These are phyloP conservation scores for Canna indica DNA, from an alignment of 176 grass and related monocot genomes.

Conservation along the genomic window DNA sequence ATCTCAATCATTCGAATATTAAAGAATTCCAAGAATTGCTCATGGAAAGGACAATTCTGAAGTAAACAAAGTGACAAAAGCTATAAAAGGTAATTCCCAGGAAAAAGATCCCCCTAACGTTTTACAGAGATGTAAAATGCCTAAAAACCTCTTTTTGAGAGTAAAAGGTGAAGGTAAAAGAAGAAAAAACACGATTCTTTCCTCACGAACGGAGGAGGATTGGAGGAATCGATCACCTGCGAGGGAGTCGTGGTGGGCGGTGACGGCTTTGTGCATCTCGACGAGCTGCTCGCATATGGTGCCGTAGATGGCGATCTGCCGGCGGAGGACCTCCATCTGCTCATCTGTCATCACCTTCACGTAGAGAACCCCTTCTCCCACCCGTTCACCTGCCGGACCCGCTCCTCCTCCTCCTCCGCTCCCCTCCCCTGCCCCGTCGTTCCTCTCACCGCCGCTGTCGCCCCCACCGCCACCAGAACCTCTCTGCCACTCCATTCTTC, in stretches of 20 bases:
- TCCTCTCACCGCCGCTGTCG: not conserved
- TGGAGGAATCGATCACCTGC: conserved; percentile 1
- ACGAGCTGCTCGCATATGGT: conserved; percentile 21
- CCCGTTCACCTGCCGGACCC: not conserved
- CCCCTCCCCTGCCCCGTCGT: not conserved
- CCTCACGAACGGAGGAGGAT: too few species aligned
- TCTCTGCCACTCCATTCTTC: conserved; percentile 3
- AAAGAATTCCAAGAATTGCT: too few species aligned
- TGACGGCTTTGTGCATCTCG: conserved; percentile 18
- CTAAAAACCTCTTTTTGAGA: not conserved
- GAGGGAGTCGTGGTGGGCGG: conserved; percentile 4
- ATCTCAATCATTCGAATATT: too few species aligned
- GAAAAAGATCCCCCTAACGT: too few species aligned
- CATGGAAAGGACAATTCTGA: not conserved
- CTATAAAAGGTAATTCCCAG: too few species aligned
- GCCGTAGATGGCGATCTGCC: conserved; percentile 21
- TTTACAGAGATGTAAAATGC: too few species aligned
- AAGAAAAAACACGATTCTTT: not conserved
- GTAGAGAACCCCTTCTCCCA: conserved; percentile 7
- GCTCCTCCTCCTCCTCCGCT: not conserved
- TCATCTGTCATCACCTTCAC: conserved; percentile 26
- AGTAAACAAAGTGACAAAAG: too few species aligned
- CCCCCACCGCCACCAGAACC: not conserved
- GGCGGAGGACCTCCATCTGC: conserved; percentile 19
- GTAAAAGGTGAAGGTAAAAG: not conserved